phyloP scores from a whole-genome alignment of 345 rosid species.

The Arabis hirsuta region DNA sequence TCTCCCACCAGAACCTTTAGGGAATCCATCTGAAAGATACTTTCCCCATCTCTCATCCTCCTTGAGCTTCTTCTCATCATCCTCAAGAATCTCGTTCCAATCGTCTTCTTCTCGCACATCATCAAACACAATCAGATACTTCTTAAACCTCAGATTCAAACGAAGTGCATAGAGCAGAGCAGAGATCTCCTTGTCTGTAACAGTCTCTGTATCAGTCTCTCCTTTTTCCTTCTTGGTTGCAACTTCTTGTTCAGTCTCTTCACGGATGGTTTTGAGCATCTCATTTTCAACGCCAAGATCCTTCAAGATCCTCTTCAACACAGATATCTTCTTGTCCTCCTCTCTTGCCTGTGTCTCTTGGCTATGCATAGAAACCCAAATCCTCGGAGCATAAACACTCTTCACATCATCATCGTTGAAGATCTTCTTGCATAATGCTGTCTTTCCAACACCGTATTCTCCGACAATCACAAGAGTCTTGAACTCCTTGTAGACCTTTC shows the following conservation, averaged over 20 bases:
- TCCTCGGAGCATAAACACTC: conserved; percentile 48
- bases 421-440: conserved; percentile 48
- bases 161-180: conserved; percentile 51
- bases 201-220: conserved; percentile 3
- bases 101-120: conserved; percentile 14
- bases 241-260: background rate
- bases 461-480: conserved; percentile 51
- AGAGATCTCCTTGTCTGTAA: conserved; percentile 20
- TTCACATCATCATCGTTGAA: conserved; percentile 42
- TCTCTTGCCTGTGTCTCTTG: background rate
- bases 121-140: conserved; percentile 55
- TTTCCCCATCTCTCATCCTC: conserved; percentile 32
- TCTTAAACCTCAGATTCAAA: conserved; percentile 51
- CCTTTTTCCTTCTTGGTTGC: background rate
- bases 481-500: conserved; percentile 41
- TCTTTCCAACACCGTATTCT: conserved; percentile 50
- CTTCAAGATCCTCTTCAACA: conserved; percentile 40
- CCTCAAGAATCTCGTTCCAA: conserved; percentile 34
- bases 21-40: conserved; percentile 50
- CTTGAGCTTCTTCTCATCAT: background rate
- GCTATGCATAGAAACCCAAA: conserved; percentile 46
- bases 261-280: background rate
- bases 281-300: conserved; percentile 41
- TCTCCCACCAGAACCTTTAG: conserved; percentile 55
- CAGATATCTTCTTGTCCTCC: background rate